phyloP scores from a whole-genome alignment of 148 eudicot genomes.

The Persicaria tinctoria region DNA sequence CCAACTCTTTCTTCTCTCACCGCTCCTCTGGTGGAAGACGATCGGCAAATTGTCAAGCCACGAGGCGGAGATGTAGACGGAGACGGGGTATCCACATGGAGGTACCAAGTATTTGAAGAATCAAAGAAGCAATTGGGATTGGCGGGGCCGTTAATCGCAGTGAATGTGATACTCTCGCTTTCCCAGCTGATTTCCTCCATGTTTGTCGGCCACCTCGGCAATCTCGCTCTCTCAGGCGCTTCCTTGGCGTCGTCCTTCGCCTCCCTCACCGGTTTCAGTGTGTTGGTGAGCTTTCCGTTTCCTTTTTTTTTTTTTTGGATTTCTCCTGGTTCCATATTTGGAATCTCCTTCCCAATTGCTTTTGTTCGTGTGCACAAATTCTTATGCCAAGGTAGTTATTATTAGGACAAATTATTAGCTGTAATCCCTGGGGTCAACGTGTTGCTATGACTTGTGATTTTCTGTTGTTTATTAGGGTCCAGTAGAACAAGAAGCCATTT shows the following conservation, averaged over 20 bases:
- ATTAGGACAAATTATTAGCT: neutral
- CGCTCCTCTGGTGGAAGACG: constrained; percentile 2
- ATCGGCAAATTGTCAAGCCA: neutral
- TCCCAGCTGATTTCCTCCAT: constrained; percentile 15
- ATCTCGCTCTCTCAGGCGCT: constrained; percentile 15
- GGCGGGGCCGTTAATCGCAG: constrained; percentile 13
- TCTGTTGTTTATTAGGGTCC: no score
- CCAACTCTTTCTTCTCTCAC: constrained; percentile 2
- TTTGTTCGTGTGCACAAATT: neutral
- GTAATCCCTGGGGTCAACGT: no score
- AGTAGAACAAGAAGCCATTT: neutral
- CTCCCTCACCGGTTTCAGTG: constrained; percentile 15
- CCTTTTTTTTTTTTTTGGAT: neutral
- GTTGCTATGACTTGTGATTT: no score
- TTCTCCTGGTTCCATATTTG: neutral
- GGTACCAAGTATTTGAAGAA: neutral
- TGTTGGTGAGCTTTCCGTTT: constrained; percentile 6
- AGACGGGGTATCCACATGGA: neutral
- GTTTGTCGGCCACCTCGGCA: constrained; percentile 15
- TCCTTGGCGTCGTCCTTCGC: constrained; percentile 17
- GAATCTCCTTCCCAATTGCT: neutral
- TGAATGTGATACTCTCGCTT: constrained; percentile 4
- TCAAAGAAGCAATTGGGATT: constrained; percentile 11
- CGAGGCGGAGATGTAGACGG: constrained; percentile 7
- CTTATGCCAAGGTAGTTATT: neutral